Evolutionary conservation across 1,284 basidiomycete genomes (phyloP), one percentile per base, ranked within the genome.

Genomic region (Cryptococcus sp.): DNA sequence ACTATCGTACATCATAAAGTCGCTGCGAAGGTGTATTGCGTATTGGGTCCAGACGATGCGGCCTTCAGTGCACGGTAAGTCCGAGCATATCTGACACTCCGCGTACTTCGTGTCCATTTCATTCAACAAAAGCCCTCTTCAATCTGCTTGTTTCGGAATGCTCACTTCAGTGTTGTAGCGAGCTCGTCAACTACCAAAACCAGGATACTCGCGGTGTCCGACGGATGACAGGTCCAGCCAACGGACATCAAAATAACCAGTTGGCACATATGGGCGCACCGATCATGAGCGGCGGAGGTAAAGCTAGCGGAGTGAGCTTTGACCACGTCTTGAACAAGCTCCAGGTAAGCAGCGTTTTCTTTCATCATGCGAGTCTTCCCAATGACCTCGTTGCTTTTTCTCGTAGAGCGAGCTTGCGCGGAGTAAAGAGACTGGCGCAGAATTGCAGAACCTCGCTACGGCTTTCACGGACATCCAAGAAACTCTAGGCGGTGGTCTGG

Each of bases 1-100:
- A 93, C 93, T 0, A 93, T 97, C 63, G 88, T 99, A 50, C 95
- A 99, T 79, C 94, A 98, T 82, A 98, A 98, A 77, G 96, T 99
- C 42, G 91, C 95, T 11, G 93, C 93, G 15, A 90, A 91, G 46
- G 92, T 93, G 38, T 86, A 93, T 60, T 91, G 94, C 66, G 87
- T 96, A 10, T 87, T 95, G 70, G 87, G 84, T 0, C 87, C 91
- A 42, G 90, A 93, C 59, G 95, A 99, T 72, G 88, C 86, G 1
- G 68, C 72, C 4, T 38, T 68, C 5, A 77, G 74, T 56, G 73
- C 75, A 15, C 67, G 78, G 77, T 78, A 35, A 61, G 74, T 62
- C 11, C 25, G n/a, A 47, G 3, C 49, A 10, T n/a, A 8, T 39
- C 49, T n/a, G 16, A 19, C 17, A 19, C 11, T 3, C 6, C 47